Percentiles rank a stretch among this genome's conserved stretches.
Conservation (phyloP, 768 basidiomycete genomes). For the Erythrobasidium yunnanense region DNA sequence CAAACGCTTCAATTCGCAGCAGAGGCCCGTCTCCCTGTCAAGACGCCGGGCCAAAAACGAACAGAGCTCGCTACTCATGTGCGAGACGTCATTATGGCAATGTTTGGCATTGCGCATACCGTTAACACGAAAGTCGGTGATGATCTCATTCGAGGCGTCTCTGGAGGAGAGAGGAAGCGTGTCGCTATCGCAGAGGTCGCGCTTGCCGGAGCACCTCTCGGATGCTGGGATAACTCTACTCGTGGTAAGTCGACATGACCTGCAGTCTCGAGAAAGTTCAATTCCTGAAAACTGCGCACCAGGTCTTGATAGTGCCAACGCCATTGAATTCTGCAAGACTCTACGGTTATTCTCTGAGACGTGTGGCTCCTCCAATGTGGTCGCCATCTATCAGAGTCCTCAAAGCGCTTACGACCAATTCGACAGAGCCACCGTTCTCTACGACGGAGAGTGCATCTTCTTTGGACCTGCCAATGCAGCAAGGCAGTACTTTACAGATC, state of each 20-base stretch:
- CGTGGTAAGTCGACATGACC: too few relatives aligned
- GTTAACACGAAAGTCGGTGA: conserved; percentile 65
- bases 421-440: conserved; percentile 26
- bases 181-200: conserved; percentile 38
- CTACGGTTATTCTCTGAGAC: too few relatives aligned
- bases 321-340: too few relatives aligned
- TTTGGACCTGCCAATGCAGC: conserved; percentile 60
- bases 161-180: conserved; percentile 42
- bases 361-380: too few relatives aligned
- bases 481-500: conserved; percentile 61
- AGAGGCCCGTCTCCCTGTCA: too few relatives aligned
- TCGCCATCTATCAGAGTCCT: conserved; percentile 49
- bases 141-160: conserved; percentile 53
- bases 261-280: too few relatives aligned
- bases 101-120: conserved; percentile 66
- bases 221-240: conserved; percentile 39
- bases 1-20: too few relatives aligned
- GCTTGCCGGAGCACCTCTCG: conserved; percentile 8
- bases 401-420: conserved; percentile 37
- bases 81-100: too few relatives aligned
- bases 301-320: too few relatives aligned
- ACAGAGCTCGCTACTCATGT: too few relatives aligned
- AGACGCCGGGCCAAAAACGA: too few relatives aligned
- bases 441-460: conserved; percentile 59
- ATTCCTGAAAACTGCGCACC: too few relatives aligned